Conservation (phyloP, 2,329 filamentous ascomycete species). For the Xylariaceae sp. region DNA sequence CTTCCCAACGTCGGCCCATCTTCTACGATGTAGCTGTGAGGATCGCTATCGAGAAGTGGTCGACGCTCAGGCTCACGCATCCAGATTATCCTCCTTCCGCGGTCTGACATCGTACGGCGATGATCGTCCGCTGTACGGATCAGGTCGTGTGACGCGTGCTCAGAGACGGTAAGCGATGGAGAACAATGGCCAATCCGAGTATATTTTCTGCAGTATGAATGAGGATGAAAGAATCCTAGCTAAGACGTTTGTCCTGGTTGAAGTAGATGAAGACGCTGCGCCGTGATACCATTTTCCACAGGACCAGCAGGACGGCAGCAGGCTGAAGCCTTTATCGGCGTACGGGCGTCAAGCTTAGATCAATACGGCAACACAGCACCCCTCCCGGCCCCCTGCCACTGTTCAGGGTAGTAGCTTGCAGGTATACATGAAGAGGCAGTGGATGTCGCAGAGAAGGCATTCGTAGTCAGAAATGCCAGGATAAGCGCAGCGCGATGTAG, state of each 20-base stretch:
- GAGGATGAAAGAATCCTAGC: neutral
- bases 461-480: neutral
- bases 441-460: neutral
- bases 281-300: neutral
- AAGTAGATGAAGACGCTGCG: constrained; percentile 1
- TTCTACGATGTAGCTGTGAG: constrained; percentile 35
- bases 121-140: neutral
- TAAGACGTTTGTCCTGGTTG: neutral
- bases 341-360: neutral
- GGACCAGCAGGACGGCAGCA: neutral
- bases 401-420: neutral
- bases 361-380: neutral
- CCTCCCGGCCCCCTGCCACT: neutral
- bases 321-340: neutral
- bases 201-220: neutral
- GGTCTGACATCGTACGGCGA: constrained; percentile 17
- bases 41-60: constrained; percentile 36
- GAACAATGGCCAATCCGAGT: neutral
- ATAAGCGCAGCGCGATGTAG: neutral
- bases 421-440: neutral
- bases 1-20: constrained; percentile 47
- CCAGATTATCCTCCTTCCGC: constrained; percentile 18
- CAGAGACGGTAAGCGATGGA: neutral
- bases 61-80: constrained; percentile 31
- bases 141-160: neutral